Base-by-base conservation (phyloP, 2,329 filamentous ascomycete genomes). In the Trichoderma sp. region DNA sequence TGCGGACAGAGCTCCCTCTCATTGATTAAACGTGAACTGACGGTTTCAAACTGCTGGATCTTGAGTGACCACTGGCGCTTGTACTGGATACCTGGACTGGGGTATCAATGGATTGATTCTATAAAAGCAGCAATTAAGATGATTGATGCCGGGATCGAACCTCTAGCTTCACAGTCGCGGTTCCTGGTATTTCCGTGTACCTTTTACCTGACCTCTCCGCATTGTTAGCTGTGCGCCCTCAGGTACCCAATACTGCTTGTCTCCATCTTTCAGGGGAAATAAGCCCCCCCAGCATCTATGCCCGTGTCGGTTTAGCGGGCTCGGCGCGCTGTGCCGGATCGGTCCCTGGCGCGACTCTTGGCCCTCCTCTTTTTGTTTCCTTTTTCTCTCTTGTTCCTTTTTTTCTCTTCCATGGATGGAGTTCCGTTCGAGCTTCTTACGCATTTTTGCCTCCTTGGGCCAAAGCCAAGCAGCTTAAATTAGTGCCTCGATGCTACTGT, bases 181-280 rank as follows among this genome's bases (percentile, higher is more conserved):
- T 26, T 20, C 55, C 9, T 43, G 58, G 39, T 13, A 20, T 70
- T 43, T 23, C 50, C 59, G 39, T 12, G 68, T 70, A 70, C 12
- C 28, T 5, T 28, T 17, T 70, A 70, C 68, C 23, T 32, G 8
- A 9, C 12, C 12, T 6, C n/a, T 6, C 13, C 47, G 15, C 50
- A 30, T 13, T 13, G 30, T 17, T 11, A 13, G 6, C 43, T 9
- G 23, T 20, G 15, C 3, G 4, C 6, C 30, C 3, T 23, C 20
- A 70, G 47, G 58, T 70, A 64, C 20, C 15, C 32, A 11, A 23
- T 64, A 63, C 59, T 8, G 47, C 63, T 0, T 20, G 63, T 59
- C 55, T 59, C 69, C 53, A 66, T 67, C 55, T 71, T 71, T 71
- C 69, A 71, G 69, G 69, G 62, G 69, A 71, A 66, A 66, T 23